phyloP scores from a whole-genome alignment of 352 stramenopile species.

The Phytophthora pini region DNA sequence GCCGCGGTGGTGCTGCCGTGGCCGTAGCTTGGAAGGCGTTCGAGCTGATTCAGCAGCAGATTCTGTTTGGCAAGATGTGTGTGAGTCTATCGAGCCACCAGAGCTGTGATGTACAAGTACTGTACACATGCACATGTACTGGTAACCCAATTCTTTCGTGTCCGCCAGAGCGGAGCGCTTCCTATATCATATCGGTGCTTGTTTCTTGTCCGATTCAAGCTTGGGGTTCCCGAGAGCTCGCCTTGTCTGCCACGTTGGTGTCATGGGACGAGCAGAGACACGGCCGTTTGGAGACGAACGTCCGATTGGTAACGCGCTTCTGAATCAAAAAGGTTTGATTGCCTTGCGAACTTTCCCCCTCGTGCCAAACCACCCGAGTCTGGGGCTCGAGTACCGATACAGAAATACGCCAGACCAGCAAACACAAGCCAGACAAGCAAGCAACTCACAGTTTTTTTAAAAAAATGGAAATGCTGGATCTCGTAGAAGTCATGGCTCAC shows the following conservation, averaged over 20 bases:
- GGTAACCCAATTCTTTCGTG: slow-evolving; percentile 31
- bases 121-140: no score
- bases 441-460: no score
- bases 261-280: slow-evolving; percentile 28
- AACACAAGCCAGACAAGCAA: no score
- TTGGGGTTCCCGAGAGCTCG: slow-evolving; percentile 8
- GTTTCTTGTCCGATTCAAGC: slow-evolving; percentile 28
- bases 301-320: neutral
- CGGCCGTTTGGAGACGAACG: neutral
- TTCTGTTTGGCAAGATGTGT: neutral
- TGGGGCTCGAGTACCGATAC: no score
- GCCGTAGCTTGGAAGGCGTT: neutral
- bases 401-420: no score
- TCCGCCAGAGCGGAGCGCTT: slow-evolving; percentile 9
- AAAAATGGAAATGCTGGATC: no score
- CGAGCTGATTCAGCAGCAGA: slow-evolving; percentile 19
- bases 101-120: neutral
- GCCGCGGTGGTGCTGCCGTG: slow-evolving; percentile 8
- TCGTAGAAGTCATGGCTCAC: slow-evolving; percentile 21
- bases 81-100: neutral
- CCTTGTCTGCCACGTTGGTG: slow-evolving; percentile 27
- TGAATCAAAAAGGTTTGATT: neutral
- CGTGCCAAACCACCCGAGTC: slow-evolving; percentile 7
- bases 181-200: slow-evolving; percentile 41
- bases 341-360: slow-evolving; percentile 21